phyloP scores from a whole-genome alignment of 345 rosid species.

The Corymbia maculata region DNA sequence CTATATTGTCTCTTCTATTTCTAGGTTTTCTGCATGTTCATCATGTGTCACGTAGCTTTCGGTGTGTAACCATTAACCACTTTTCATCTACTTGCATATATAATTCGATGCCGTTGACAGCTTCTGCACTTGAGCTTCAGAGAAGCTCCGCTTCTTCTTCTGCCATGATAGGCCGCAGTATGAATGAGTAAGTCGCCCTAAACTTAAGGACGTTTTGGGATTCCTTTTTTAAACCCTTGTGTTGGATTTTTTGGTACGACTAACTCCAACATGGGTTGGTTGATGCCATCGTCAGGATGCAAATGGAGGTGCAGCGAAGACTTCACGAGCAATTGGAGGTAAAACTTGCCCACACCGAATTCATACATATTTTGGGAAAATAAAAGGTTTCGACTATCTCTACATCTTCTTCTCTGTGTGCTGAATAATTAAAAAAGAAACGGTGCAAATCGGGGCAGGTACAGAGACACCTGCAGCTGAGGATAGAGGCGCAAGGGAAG shows the following conservation, averaged over 20 bases:
- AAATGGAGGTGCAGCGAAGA: slow-evolving; percentile 99
- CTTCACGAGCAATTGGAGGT: slow-evolving; percentile 98
- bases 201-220: background rate
- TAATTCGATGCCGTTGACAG: slow-evolving; percentile 7
- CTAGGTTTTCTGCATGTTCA: background rate
- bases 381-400: background rate
- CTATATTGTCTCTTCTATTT: background rate
- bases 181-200: slow-evolving; percentile 71
- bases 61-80: background rate
- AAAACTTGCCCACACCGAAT: background rate
- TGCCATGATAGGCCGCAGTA: slow-evolving; percentile 76
- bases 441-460: slow-evolving; percentile 31
- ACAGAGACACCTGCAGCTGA: slow-evolving; percentile 87
- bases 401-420: background rate
- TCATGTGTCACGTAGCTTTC: background rate
- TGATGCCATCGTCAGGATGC: slow-evolving; percentile 73
- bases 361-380: background rate
- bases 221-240: background rate
- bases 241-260: background rate
- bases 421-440: background rate
- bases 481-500: slow-evolving; percentile 99
- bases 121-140: slow-evolving; percentile 77
- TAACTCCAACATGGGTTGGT: background rate
- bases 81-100: background rate
- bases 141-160: slow-evolving; percentile 86